These are phyloP conservation scores for Sherardia arvensis DNA, from an alignment of 257 asterid genomes.

Conservation along the genomic window DNA sequence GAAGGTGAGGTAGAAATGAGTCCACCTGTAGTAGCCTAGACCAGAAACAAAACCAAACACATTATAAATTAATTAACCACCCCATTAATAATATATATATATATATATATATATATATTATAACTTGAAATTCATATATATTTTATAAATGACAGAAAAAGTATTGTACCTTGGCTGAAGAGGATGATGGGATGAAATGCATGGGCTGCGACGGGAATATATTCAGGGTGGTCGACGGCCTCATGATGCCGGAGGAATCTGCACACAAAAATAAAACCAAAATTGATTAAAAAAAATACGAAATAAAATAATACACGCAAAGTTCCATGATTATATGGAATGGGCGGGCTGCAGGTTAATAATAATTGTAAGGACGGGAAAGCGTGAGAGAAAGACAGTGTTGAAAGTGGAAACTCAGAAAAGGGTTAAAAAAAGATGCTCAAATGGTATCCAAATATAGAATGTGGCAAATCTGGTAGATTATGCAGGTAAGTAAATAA, in stretches of 20 bases:
- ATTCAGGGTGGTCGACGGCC: constrained; percentile 75
- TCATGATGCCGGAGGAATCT: constrained; percentile 59
- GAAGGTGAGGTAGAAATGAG: constrained; percentile 33
- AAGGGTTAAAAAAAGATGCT: not conserved
- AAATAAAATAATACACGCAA: not conserved
- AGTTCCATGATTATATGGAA: not conserved
- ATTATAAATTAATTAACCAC: not conserved
- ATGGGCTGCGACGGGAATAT: constrained; percentile 96
- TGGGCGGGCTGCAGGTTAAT: not conserved
- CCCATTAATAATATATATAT: not conserved
- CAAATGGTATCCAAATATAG: constrained; percentile 4
- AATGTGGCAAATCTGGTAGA: constrained; percentile 11
- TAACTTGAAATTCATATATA: no score
- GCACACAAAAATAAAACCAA: no score
- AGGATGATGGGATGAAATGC: constrained; percentile 64
- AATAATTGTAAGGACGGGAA: not conserved
- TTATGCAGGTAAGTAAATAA: not conserved
- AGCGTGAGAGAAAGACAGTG: not conserved
- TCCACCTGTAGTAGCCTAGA: constrained; percentile 43
- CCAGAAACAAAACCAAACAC: constrained; percentile 22
- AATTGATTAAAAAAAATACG: not conserved
- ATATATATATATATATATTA: not conserved
- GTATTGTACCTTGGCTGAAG: constrained; percentile 42
- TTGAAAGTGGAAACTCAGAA: not conserved
- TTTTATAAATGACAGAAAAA: not conserved